phyloP scores from a whole-genome alignment of 139 green algal genomes.

The Desmodesmus armatus region DNA sequence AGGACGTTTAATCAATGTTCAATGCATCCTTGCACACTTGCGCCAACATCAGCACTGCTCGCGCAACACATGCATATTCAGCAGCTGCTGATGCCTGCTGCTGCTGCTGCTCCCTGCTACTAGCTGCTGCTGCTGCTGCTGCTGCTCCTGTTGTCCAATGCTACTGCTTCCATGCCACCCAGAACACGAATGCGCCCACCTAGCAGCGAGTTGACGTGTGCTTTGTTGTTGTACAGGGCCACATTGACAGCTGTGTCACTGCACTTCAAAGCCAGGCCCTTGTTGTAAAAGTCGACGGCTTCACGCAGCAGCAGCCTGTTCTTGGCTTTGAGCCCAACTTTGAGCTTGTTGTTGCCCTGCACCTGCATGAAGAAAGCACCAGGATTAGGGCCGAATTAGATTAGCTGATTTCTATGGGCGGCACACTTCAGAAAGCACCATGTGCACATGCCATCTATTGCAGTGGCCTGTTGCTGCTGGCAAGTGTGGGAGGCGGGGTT shows the following conservation, averaged over 20 bases:
- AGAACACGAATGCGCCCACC: constrained; percentile 47
- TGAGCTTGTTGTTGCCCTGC: constrained; percentile 82
- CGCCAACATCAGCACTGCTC: not conserved
- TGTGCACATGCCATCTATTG: too few species aligned
- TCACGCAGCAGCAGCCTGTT: constrained; percentile 85
- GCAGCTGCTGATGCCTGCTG: not conserved
- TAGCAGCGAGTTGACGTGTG: constrained; percentile 84
- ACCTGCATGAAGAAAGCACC: constrained; percentile 58
- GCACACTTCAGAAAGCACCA: too few species aligned
- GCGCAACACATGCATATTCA: too few species aligned
- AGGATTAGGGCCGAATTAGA: too few species aligned
- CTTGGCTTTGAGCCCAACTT: constrained; percentile 68
- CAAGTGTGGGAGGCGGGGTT: not conserved
- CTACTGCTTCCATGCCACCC: not conserved
- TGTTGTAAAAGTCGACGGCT: constrained; percentile 78
- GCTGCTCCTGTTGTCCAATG: not conserved
- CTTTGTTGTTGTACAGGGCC: constrained; percentile 78
- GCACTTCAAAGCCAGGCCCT: constrained; percentile 66
- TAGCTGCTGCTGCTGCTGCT: not conserved
- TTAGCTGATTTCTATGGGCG: too few species aligned
- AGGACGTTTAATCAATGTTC: too few species aligned
- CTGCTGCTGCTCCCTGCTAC: too few species aligned
- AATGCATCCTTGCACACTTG: not conserved
- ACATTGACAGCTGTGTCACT: constrained; percentile 53
- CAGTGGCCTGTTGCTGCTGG: not conserved